Evolutionary conservation across 129 eudicot genomes (phyloP).

Genomic region (Flaveria ramosissima): DNA sequence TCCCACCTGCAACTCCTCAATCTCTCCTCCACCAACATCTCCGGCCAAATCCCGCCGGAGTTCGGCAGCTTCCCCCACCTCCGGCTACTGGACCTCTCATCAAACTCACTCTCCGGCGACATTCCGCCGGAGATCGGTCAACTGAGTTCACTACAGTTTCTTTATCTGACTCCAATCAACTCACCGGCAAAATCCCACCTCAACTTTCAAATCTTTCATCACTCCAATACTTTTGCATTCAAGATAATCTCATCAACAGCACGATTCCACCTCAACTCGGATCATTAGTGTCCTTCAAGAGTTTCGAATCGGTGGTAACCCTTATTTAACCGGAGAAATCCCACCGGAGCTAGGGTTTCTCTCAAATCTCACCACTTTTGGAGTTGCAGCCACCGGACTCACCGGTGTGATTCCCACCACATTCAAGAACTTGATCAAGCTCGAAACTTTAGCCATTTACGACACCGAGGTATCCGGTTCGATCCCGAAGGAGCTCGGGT

Average conservation of each 20-base stretch:
- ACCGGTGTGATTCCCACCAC: conserved; percentile 73
- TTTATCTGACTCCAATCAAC: conserved; percentile 77
- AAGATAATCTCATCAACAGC: conserved; percentile 84
- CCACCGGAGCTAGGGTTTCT: conserved; percentile 70
- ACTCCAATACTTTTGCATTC: conserved; percentile 77
- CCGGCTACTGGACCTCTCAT: conserved; percentile 72
- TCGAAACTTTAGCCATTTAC: conserved; percentile 79
- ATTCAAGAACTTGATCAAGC: conserved; percentile 73
- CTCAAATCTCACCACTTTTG: conserved; percentile 79
- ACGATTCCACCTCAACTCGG: conserved; percentile 79
- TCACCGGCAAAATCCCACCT: conserved; percentile 72
- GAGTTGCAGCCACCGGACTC: conserved; percentile 90
- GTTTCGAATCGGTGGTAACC: conserved; percentile 90
- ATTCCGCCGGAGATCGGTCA: conserved; percentile 69
- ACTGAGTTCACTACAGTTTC: conserved; percentile 64
- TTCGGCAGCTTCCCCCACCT: conserved; percentile 59
- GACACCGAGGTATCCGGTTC: conserved; percentile 73
- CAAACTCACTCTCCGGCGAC: conserved; percentile 62
- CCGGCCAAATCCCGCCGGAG: conserved; percentile 79
- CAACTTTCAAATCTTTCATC: conserved; percentile 76
- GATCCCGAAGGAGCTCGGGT: conserved; percentile 75
- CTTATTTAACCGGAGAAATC: conserved; percentile 73
- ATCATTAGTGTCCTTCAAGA: conserved; percentile 74
- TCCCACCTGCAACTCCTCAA: conserved; percentile 85
- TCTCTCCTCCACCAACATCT: conserved; percentile 87